Percentiles rank a stretch among this genome's conserved stretches.
Conservation (phyloP, 208 protist species). For the Histomonas meleagridis region DNA sequence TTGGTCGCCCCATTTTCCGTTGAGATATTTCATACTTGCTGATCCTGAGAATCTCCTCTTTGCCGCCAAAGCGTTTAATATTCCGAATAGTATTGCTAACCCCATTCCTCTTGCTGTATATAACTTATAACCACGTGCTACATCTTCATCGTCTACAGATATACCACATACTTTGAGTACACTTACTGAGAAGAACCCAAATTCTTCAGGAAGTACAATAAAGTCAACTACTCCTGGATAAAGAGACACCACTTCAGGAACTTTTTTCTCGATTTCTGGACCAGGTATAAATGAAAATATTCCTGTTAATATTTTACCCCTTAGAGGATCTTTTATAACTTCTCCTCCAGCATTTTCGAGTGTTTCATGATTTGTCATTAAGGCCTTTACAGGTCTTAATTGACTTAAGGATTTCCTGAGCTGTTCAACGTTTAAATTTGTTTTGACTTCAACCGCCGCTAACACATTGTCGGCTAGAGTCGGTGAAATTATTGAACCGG, state of each 20-base stretch:
- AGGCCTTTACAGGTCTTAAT: not conserved
- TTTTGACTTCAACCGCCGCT: not conserved
- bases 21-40: not conserved
- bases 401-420: conserved; percentile 1
- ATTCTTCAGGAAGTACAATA: not conserved
- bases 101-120: not conserved
- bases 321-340: not conserved
- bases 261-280: not conserved
- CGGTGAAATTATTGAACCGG: not conserved
- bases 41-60: not conserved
- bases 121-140: not conserved
- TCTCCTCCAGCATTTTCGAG: not conserved
- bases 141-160: not conserved
- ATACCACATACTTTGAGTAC: not conserved
- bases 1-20: not conserved
- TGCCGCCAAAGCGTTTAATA: not conserved
- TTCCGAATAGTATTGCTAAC: not conserved
- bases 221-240: not conserved
- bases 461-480: not conserved
- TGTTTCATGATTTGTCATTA: not conserved
- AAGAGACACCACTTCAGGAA: not conserved
- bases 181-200: not conserved
- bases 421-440: not conserved
- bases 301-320: not conserved
- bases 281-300: not conserved